phyloP scores from a whole-genome alignment of 2,329 filamentous ascomycete species.

The Ilyonectria sp. region DNA sequence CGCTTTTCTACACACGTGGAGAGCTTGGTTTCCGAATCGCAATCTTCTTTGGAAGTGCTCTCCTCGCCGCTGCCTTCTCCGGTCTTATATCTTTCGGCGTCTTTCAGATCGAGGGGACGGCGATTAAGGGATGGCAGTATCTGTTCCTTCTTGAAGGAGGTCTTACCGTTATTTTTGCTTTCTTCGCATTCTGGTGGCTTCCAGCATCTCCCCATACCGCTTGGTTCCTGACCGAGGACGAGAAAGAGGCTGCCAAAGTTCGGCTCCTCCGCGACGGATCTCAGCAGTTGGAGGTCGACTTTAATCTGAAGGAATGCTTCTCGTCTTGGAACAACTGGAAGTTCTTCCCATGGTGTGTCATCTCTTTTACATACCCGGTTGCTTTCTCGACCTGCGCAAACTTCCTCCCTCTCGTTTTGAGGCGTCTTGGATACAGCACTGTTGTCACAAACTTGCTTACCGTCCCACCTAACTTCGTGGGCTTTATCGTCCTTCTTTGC shows the following conservation, averaged over 20 bases:
- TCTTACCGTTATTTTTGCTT: constrained; percentile 45
- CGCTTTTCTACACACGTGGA: constrained; percentile 72
- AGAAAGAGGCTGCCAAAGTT: constrained; percentile 56
- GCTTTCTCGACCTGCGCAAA: constrained; percentile 56
- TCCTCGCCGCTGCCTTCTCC: constrained; percentile 77
- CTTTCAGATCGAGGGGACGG: constrained; percentile 65
- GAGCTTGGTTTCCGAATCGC: constrained; percentile 74
- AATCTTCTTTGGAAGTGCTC: constrained; percentile 69
- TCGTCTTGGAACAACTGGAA: constrained; percentile 55
- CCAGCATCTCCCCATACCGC: constrained; percentile 58
- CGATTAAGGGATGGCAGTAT: constrained; percentile 72
- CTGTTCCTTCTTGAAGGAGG: constrained; percentile 77
- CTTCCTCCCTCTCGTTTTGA: constrained; percentile 64
- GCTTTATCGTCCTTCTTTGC: constrained; percentile 60
- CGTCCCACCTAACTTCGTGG: constrained; percentile 63
- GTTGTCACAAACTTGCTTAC: constrained; percentile 65
- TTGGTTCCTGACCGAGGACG: constrained; percentile 57
- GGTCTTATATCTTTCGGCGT: constrained; percentile 74
- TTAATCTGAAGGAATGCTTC: constrained; percentile 59
- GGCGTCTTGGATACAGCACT: constrained; percentile 59
- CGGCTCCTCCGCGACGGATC: constrained; percentile 62
- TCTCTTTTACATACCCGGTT: constrained; percentile 64
- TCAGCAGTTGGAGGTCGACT: constrained; percentile 52
- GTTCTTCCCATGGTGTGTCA: constrained; percentile 61
- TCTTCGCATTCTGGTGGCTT: constrained; percentile 42